Evolutionary conservation across 2,329 filamentous ascomycete species (phyloP), one percentile per base, ranked within the genome.

Genomic region (Hymenoscyphus linearis): DNA sequence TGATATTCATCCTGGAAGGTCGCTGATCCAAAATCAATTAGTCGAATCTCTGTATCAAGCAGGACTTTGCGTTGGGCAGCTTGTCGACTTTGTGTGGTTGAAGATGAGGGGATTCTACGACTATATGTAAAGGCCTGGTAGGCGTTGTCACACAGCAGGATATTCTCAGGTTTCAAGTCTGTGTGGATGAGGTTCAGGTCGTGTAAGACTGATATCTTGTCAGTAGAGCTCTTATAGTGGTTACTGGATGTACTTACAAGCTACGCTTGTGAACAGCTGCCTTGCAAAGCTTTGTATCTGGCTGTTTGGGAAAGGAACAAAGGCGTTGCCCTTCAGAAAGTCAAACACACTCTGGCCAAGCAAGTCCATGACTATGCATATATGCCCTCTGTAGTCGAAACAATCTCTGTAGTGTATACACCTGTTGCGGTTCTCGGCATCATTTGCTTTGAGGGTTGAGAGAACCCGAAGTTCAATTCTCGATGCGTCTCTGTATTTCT

Each of bases 161-260:
- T 89, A 67, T 89, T 89, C 70, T 89, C 86, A 0, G 86, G 86
- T 71, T 89, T 89, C 55, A 89, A 74, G 72, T 89, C 86, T 10
- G 95, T 99, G 74, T 99, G 95, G 64, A 99, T 97, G 66, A 99
- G 84, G 74, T 98, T 96, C 18, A 99, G 83, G 76, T 99, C 95
- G 73, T 99, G 95, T 25, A 99, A 81, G 75, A 98, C 91, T 96
- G 60, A 1, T 14, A 52, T 25, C 63, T 73, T 60, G 75, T 75
- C 65, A 71, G 62, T 60, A 60, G 18, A 50, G n/a, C 10, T 13
- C 37, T 44, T 26, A 10, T 60, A 35, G n/a, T 13, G 52, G 34
- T 26, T 57, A 50, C 54, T 26, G 13, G n/a, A 40, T 31, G 58
- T 31, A 85, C 91, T 82, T 79, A 96, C 91, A 99, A 62, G 95